Conservation (phyloP, 106 monocot species). For the Apostasia shenzhenica region DNA sequence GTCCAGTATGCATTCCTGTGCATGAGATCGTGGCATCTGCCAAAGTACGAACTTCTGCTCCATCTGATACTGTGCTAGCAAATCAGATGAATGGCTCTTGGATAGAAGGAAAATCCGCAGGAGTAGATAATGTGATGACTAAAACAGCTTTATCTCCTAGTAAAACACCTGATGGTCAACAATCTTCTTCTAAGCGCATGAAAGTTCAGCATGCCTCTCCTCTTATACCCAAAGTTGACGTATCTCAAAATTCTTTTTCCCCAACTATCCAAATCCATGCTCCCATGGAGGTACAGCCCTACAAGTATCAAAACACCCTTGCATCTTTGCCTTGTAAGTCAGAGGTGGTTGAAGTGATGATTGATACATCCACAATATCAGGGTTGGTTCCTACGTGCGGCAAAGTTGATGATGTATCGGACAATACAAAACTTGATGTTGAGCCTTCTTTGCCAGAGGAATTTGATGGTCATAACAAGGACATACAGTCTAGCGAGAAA, state of each 20-base stretch:
- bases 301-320: conserved; percentile 17
- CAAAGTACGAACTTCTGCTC: conserved; percentile 14
- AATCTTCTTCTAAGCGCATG: conserved; percentile 47
- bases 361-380: conserved; percentile 23
- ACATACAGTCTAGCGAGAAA: conserved; percentile 35
- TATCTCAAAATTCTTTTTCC: conserved; percentile 25
- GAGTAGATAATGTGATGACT: conserved; percentile 21
- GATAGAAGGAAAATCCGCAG: conserved; percentile 16
- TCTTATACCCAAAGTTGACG: conserved; percentile 34
- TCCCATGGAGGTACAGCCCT: conserved; percentile 24
- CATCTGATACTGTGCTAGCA: conserved; percentile 19
- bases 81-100: conserved; percentile 19
- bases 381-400: conserved; percentile 2
- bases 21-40: conserved; percentile 28
- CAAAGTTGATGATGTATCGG: conserved; percentile 15
- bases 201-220: conserved; percentile 38
- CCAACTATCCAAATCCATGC: conserved; percentile 25
- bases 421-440: conserved; percentile 13
- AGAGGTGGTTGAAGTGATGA: conserved; percentile 40
- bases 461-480: conserved; percentile 30
- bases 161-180: conserved; percentile 43
- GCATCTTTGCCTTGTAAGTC: conserved; percentile 16
- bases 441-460: conserved; percentile 22
- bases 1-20: conserved; percentile 77
- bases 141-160: conserved; percentile 10